Evolutionary conservation across 2,329 filamentous ascomycete genomes (phyloP).

Genomic region (Trichophyton rubrum): DNA sequence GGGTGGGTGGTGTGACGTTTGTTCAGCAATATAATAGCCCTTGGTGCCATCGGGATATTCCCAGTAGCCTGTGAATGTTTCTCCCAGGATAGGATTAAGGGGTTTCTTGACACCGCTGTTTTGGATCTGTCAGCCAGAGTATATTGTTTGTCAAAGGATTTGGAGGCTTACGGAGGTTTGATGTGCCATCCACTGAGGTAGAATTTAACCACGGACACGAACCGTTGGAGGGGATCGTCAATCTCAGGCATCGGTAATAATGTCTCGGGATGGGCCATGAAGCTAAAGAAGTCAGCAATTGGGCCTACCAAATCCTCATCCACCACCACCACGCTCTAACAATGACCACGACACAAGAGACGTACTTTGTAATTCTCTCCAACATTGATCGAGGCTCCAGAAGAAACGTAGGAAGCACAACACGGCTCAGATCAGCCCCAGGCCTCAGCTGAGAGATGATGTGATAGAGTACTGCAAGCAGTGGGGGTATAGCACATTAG

Average conservation of each 20-base stretch:
- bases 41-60: constrained; percentile 71
- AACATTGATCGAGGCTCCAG: constrained; percentile 96
- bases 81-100: constrained; percentile 88
- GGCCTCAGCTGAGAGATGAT: constrained; percentile 96
- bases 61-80: constrained; percentile 93
- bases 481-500: not conserved
- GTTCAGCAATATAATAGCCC: constrained; percentile 93
- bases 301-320: not conserved
- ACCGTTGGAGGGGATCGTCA: constrained; percentile 78
- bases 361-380: constrained; percentile 94
- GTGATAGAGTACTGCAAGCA: constrained; percentile 65
- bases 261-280: constrained; percentile 98
- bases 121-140: not conserved
- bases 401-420: constrained; percentile 94
- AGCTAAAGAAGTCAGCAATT: constrained; percentile 44
- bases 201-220: constrained; percentile 93
- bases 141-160: not conserved
- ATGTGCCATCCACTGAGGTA: constrained; percentile 99
- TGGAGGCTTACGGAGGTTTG: constrained; percentile 68
- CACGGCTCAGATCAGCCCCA: constrained; percentile 85
- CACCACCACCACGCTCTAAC: not conserved
- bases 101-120: constrained; percentile 91
- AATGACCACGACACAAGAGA: constrained; percentile 10
- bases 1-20: constrained; percentile 94
- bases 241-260: constrained; percentile 76